A percentile compares a stretch with the other conserved stretches of the same genome.
Evolutionary conservation across 2,329 filamentous ascomycete species (phyloP).

Genomic region (Beauveria bassiana): DNA sequence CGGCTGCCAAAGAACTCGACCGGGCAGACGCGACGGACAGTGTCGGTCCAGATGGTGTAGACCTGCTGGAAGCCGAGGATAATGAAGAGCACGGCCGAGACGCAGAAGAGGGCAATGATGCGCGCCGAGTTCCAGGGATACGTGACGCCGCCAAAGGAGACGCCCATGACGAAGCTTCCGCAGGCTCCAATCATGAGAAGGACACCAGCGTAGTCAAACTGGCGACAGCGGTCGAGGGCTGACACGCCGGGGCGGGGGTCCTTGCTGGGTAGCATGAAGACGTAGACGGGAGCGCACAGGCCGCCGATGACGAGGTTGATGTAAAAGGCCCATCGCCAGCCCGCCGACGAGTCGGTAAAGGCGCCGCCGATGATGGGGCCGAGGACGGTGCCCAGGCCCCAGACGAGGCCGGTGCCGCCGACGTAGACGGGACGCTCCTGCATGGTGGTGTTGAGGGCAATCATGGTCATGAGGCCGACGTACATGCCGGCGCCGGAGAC

Average conservation of each 20-base stretch:
- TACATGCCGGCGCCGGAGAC: conserved; percentile 34
- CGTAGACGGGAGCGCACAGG: conserved; percentile 21
- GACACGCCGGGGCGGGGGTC: conserved; percentile 14
- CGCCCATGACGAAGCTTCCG: conserved; percentile 33
- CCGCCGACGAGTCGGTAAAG: conserved; percentile 29
- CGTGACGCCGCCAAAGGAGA: conserved; percentile 39
- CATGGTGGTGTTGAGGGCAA: conserved; percentile 20
- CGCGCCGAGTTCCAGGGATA: conserved; percentile 36
- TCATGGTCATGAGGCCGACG: conserved; percentile 19
- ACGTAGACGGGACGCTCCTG: conserved; percentile 20
- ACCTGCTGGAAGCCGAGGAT: conserved; percentile 28
- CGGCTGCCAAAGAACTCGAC: background rate
- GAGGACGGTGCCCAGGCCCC: conserved; percentile 37
- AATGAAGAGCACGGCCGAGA: conserved; percentile 28
- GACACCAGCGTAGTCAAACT: conserved; percentile 35
- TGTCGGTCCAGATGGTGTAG: conserved; percentile 28
- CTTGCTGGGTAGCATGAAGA: conserved; percentile 20
- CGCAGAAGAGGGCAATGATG: conserved; percentile 36
- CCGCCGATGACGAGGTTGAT: conserved; percentile 43
- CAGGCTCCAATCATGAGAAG: conserved; percentile 32
- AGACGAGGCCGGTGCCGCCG: conserved; percentile 18
- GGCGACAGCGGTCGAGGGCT: conserved; percentile 19
- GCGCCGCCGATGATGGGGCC: conserved; percentile 40
- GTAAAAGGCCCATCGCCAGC: conserved; percentile 31
- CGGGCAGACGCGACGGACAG: conserved; percentile 15